A percentile compares a stretch with the other conserved stretches of the same genome.
phyloP scores from a whole-genome alignment of 2,329 filamentous ascomycete species.

The Huntiella omanensis region DNA sequence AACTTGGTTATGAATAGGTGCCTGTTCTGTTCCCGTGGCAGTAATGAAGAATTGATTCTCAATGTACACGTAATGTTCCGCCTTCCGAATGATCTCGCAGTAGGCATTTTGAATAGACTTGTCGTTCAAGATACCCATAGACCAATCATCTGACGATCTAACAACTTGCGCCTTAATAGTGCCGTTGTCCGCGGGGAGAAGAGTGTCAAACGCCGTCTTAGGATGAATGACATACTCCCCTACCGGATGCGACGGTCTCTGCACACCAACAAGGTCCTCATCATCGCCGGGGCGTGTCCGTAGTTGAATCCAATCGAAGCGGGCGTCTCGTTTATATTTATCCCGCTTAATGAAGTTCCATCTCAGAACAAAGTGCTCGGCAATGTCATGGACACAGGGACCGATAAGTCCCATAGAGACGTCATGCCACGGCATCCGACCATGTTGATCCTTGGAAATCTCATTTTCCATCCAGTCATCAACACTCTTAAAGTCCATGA shows the following conservation, averaged over 20 bases:
- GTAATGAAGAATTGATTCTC: conserved; percentile 99
- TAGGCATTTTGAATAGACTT: conserved; percentile 82
- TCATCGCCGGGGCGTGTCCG: conserved; percentile 58
- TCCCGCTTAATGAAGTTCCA: conserved; percentile 97
- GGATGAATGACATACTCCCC: conserved; percentile 78
- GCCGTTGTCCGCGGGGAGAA: conserved; percentile 45
- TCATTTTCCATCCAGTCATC: conserved; percentile 87
- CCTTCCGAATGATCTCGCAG: conserved; percentile 64
- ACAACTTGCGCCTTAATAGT: conserved; percentile 68
- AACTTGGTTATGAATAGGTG: conserved; percentile 72
- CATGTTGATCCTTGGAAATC: conserved; percentile 74
- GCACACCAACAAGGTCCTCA: conserved; percentile 74
- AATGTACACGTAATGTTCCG: conserved; percentile 88
- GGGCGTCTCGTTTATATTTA: conserved; percentile 81
- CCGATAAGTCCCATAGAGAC: conserved; percentile 84
- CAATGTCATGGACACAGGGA: conserved; percentile 80
- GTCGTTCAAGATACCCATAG: conserved; percentile 69
- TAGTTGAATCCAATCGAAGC: conserved; percentile 71
- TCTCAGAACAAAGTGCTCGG: conserved; percentile 80
- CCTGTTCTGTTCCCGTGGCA: conserved; percentile 73
- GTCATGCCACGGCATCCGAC: conserved; percentile 97
- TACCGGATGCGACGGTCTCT: conserved; percentile 73
- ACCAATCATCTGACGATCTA: conserved; percentile 87
- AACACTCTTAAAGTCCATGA: conserved; percentile 89
- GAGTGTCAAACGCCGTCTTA: conserved; percentile 45